Evolutionary conservation across 2,329 filamentous ascomycete species (phyloP).

Genomic region (Rhinocladiella mackenziei): DNA sequence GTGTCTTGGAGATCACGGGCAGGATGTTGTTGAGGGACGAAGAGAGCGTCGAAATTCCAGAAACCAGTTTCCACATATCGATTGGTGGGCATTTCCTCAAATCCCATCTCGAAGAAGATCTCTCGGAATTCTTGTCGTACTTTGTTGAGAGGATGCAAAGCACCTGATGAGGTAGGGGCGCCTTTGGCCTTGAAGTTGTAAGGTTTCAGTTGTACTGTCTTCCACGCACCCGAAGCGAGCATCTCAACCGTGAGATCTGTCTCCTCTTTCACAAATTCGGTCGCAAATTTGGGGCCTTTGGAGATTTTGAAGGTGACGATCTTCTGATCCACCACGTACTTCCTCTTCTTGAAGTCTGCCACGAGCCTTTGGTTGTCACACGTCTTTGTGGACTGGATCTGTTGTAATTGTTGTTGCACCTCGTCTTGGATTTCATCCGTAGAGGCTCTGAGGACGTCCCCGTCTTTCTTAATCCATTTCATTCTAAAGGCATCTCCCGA

Average conservation of each 20-base stretch:
- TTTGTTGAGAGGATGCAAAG: slow-evolving; percentile 70
- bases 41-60: slow-evolving; percentile 98
- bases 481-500: slow-evolving; percentile 87
- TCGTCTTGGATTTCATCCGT: slow-evolving; percentile 73
- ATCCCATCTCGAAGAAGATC: slow-evolving; percentile 99
- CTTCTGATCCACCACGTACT: slow-evolving; percentile 79
- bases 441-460: slow-evolving; percentile 51
- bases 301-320: slow-evolving; percentile 75
- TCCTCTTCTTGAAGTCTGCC: slow-evolving; percentile 83
- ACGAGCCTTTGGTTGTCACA: slow-evolving; percentile 70
- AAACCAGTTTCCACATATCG: slow-evolving; percentile 94
- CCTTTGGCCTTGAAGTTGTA: slow-evolving; percentile 73
- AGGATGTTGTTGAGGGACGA: slow-evolving; percentile 95
- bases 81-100: slow-evolving; percentile 95
- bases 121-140: slow-evolving; percentile 92
- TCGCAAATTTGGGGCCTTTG: slow-evolving; percentile 84
- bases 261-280: slow-evolving; percentile 85
- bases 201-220: slow-evolving; percentile 81
- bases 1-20: slow-evolving; percentile 97
- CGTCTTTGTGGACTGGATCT: slow-evolving; percentile 66
- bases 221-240: slow-evolving; percentile 81
- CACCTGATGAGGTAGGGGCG: slow-evolving; percentile 46
- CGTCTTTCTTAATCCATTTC: slow-evolving; percentile 64
- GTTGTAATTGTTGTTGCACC: slow-evolving; percentile 70
- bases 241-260: slow-evolving; percentile 94